phyloP scores from a whole-genome alignment of 148 eudicot genomes.

The Nyssa sinensis region DNA sequence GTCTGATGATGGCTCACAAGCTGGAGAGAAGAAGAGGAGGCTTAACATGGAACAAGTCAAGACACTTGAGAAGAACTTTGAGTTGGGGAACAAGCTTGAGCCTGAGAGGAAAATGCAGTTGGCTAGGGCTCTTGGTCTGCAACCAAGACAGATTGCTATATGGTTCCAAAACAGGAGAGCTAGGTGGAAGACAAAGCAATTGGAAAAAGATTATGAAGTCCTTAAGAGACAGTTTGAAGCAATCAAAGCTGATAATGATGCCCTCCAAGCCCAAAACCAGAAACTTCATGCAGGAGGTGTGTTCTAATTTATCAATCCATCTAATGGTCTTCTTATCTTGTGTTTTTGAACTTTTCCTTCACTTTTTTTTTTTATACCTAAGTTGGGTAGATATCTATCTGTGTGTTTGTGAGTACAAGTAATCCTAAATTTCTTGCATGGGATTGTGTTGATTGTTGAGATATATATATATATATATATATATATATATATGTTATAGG shows the following conservation, averaged over 20 bases:
- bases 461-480: too few species aligned
- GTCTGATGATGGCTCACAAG: slow-evolving; percentile 84
- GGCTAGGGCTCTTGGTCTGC: slow-evolving; percentile 86
- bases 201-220: slow-evolving; percentile 86
- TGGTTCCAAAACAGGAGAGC: slow-evolving; percentile 99
- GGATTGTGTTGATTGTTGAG: too few species aligned
- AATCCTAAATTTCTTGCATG: too few species aligned
- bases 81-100: slow-evolving; percentile 87
- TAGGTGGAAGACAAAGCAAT: slow-evolving; percentile 93
- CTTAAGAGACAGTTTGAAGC: slow-evolving; percentile 85
- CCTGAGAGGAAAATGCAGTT: slow-evolving; percentile 95
- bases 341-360: too few species aligned
- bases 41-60: slow-evolving; percentile 91
- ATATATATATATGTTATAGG: too few species aligned
- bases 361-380: too few species aligned
- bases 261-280: slow-evolving; percentile 70
- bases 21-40: slow-evolving; percentile 83
- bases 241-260: slow-evolving; percentile 79
- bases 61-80: slow-evolving; percentile 89
- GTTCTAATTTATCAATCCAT: too few species aligned
- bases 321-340: too few species aligned
- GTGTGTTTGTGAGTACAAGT: neutral
- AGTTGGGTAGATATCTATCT: too few species aligned
- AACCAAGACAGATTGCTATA: slow-evolving; percentile 92
- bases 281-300: slow-evolving; percentile 88